These are phyloP conservation scores for Neospermospora avenae DNA, from an alignment of 2,329 filamentous ascomycete genomes.

Conservation along the genomic window DNA sequence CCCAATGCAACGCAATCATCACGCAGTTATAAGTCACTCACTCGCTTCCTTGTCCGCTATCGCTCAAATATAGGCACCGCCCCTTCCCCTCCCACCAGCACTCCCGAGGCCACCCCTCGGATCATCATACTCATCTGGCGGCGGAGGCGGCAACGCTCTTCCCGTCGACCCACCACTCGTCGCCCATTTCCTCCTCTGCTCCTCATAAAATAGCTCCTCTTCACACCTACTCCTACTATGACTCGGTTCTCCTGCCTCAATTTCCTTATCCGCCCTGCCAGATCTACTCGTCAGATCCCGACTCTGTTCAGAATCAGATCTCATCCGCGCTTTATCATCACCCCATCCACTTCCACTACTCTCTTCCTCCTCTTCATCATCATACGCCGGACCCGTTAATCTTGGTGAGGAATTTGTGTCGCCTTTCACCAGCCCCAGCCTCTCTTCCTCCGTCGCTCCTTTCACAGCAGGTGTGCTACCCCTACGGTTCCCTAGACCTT, in stretches of 20 bases:
- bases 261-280: slow-evolving; percentile 7
- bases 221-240: slow-evolving; percentile 3
- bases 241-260: not conserved
- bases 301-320: slow-evolving; percentile 3
- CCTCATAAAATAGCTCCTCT: slow-evolving; percentile 19
- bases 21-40: not conserved
- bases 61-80: not conserved
- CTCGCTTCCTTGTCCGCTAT: not conserved
- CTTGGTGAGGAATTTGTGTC: slow-evolving; percentile 43
- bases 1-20: not conserved
- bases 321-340: slow-evolving; percentile 13
- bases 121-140: not conserved
- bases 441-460: slow-evolving; percentile 75
- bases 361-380: slow-evolving; percentile 26
- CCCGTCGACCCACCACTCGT: not conserved
- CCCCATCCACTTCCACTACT: slow-evolving; percentile 11
- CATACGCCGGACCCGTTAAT: slow-evolving; percentile 20
- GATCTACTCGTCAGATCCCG: slow-evolving; percentile 23
- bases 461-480: slow-evolving; percentile 42
- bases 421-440: slow-evolving; percentile 76
- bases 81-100: not conserved
- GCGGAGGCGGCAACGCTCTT: slow-evolving; percentile 3
- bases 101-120: not conserved
- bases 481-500: slow-evolving; percentile 39
- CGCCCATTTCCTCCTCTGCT: slow-evolving; percentile 19